phyloP scores from a whole-genome alignment of 2,329 filamentous ascomycete genomes.

The Fusarium temperatum region DNA sequence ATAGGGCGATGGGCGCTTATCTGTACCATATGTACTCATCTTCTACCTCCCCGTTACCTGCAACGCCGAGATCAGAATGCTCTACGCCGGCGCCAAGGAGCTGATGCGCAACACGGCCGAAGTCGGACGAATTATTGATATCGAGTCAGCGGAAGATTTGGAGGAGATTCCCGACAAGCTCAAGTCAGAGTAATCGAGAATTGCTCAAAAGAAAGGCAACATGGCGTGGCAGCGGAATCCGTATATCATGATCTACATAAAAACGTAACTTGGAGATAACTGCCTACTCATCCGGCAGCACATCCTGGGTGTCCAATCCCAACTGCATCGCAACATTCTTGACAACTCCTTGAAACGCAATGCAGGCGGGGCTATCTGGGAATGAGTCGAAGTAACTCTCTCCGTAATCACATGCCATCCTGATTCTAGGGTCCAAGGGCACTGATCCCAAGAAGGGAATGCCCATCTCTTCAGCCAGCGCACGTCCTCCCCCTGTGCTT shows the following conservation, averaged over 20 bases:
- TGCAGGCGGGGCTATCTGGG: constrained; percentile 90
- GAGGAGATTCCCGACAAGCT: constrained; percentile 79
- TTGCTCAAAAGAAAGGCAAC: background rate
- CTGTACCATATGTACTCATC: constrained; percentile 92
- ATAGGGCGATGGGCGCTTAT: constrained; percentile 81
- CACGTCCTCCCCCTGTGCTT: constrained; percentile 86
- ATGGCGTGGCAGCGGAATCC: background rate
- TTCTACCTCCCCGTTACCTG: constrained; percentile 95
- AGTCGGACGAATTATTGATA: constrained; percentile 87
- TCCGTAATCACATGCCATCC: constrained; percentile 96
- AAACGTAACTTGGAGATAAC: constrained; percentile 6
- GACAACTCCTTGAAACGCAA: constrained; percentile 83
- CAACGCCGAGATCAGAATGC: constrained; percentile 87
- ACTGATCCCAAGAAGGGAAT: constrained; percentile 91
- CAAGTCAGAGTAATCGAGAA: constrained; percentile 23
- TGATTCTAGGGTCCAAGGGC: constrained; percentile 90
- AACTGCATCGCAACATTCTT: constrained; percentile 73
- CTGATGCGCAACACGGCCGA: constrained; percentile 93
- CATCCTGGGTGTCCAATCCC: constrained; percentile 66
- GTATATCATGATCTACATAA: constrained; percentile 34
- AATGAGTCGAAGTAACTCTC: constrained; percentile 97
- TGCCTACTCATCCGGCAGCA: constrained; percentile 52
- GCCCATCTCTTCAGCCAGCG: constrained; percentile 83
- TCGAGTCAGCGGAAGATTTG: constrained; percentile 82
- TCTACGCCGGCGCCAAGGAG: constrained; percentile 96